Conservation (phyloP, 192 early-diverging fungal genomes). For the Rhizophagus clarus region DNA sequence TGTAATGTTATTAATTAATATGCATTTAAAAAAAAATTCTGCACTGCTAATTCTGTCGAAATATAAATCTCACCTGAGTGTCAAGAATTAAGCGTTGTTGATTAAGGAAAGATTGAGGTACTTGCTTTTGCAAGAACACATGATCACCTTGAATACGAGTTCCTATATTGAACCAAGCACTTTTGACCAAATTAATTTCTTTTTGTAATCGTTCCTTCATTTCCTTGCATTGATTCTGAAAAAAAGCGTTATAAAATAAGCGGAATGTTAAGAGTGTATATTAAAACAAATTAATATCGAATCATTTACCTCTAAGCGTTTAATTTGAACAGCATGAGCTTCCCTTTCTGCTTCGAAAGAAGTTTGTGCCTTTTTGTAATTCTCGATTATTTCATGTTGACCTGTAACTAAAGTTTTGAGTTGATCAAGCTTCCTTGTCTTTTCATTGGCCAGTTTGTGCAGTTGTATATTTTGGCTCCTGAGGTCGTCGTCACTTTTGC, state of each 20-base stretch:
- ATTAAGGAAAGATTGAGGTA: conserved; percentile 41
- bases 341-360: neutral
- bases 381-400: conserved; percentile 44
- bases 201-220: conserved; percentile 68
- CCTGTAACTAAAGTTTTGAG: conserved; percentile 43
- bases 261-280: conserved; percentile 23
- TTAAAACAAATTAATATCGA: neutral
- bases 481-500: conserved; percentile 44
- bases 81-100: conserved; percentile 42
- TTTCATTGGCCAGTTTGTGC: conserved; percentile 34
- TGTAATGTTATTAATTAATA: neutral
- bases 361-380: conserved; percentile 37
- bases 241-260: conserved; percentile 40
- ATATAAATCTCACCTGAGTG: conserved; percentile 13
- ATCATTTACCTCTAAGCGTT: neutral
- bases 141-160: conserved; percentile 55
- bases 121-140: conserved; percentile 41
- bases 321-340: neutral
- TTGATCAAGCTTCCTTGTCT: conserved; percentile 38
- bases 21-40: neutral
- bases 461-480: conserved; percentile 37
- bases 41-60: neutral
- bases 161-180: conserved; percentile 74
- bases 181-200: conserved; percentile 81
- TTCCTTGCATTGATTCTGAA: conserved; percentile 73